phyloP scores from a whole-genome alignment of 1,284 basidiomycete genomes.

The Pyrrhoderma noxium region DNA sequence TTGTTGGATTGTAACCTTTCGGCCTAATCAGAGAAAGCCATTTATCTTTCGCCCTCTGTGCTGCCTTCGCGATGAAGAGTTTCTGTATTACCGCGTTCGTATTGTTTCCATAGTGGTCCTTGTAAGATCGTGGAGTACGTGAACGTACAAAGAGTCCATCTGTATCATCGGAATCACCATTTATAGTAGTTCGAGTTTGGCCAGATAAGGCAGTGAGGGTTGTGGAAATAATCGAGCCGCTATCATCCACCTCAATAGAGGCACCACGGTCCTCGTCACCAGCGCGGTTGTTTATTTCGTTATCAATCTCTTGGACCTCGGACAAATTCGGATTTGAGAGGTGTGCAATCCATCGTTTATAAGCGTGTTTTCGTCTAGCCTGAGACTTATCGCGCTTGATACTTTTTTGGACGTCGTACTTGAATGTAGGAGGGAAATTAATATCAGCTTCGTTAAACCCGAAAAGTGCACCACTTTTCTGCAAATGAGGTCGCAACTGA shows the following conservation, averaged over 20 bases:
- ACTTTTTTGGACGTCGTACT: constrained; percentile 66
- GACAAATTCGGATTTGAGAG: constrained; percentile 18
- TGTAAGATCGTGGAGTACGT: constrained; percentile 21
- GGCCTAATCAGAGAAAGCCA: constrained; percentile 46
- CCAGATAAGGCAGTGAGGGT: constrained; percentile 7
- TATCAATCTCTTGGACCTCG: constrained; percentile 11
- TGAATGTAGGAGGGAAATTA: constrained; percentile 77
- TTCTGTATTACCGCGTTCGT: constrained; percentile 30
- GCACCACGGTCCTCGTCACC: not conserved
- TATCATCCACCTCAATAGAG: constrained; percentile 14
- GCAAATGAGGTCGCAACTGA: constrained; percentile 69
- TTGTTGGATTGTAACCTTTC: not conserved
- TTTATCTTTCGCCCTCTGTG: constrained; percentile 52
- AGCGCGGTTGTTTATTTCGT: not conserved
- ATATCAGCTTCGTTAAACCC: constrained; percentile 70
- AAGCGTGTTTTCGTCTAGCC: constrained; percentile 38
- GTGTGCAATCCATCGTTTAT: constrained; percentile 46
- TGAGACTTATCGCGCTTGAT: constrained; percentile 41
- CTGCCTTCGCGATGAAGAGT: constrained; percentile 37
- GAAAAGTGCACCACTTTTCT: constrained; percentile 46
- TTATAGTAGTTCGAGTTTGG: not conserved
- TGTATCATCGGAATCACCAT: constrained; percentile 6
- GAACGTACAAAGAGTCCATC: constrained; percentile 18
- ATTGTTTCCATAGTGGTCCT: not conserved
- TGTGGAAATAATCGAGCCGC: constrained; percentile 12